Percentiles rank a stretch among this genome's conserved stretches.
Evolutionary conservation across 1,284 basidiomycete genomes (phyloP).

Genomic region (Cryptococcus maquisensis): DNA sequence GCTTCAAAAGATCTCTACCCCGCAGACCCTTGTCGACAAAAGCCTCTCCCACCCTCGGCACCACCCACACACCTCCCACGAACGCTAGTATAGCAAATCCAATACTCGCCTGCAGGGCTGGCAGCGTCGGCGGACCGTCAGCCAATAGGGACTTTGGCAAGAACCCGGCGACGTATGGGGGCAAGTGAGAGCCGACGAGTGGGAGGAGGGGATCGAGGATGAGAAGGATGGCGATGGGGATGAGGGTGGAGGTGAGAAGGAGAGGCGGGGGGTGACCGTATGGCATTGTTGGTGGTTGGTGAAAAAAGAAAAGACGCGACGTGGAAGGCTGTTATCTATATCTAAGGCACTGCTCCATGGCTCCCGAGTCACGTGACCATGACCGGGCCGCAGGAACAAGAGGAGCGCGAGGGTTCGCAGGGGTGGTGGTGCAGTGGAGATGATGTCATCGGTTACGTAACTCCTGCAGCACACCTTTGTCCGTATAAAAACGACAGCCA

Average conservation of each 20-base stretch:
- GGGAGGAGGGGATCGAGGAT: constrained; percentile 42
- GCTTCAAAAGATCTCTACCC: constrained; percentile 75
- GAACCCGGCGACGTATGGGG: constrained; percentile 24
- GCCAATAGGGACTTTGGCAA: background rate
- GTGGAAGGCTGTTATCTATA: too few species aligned
- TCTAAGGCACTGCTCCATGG: too few species aligned
- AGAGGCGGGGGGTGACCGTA: constrained; percentile 31
- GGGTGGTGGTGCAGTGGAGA: too few species aligned
- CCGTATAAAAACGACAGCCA: too few species aligned
- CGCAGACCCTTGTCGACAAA: constrained; percentile 73
- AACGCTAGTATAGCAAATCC: constrained; percentile 79
- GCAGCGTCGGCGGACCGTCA: constrained; percentile 6
- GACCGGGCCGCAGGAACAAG: too few species aligned
- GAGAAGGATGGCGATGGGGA: constrained; percentile 36
- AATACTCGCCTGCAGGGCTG: constrained; percentile 57
- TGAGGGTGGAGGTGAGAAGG: constrained; percentile 31
- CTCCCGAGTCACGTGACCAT: too few species aligned
- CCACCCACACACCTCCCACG: constrained; percentile 63
- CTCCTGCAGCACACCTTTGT: too few species aligned
- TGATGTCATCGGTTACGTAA: too few species aligned
- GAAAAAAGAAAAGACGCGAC: background rate
- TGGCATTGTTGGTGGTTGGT: background rate
- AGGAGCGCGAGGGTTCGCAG: too few species aligned
- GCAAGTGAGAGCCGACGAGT: constrained; percentile 22
- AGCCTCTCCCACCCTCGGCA: constrained; percentile 67